These are phyloP conservation scores for Daedaleopsis nitida DNA, from an alignment of 768 basidiomycete species.

Conservation along the genomic window DNA sequence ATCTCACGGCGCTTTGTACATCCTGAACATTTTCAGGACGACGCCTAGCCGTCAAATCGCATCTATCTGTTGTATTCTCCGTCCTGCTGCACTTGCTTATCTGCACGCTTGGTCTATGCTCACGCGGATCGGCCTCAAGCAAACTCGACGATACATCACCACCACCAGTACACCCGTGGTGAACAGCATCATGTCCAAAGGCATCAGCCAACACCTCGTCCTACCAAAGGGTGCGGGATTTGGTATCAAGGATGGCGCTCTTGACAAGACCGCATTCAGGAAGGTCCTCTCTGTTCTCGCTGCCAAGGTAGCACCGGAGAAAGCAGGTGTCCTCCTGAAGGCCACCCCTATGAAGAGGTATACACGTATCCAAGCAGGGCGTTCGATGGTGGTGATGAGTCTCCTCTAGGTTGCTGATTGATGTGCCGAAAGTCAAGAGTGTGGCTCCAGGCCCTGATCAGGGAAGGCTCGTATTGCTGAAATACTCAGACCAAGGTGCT, in stretches of 20 bases:
- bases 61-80: background rate
- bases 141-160: slow-evolving; percentile 7
- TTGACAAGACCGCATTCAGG: slow-evolving; percentile 69
- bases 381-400: slow-evolving; percentile 12
- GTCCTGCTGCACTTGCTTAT: background rate
- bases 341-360: slow-evolving; percentile 63
- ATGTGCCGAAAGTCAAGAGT: slow-evolving; percentile 66
- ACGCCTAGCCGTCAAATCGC: too few relatives aligned
- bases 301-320: slow-evolving; percentile 57
- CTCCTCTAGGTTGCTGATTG: slow-evolving; percentile 56
- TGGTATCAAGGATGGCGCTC: slow-evolving; percentile 39
- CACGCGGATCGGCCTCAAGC: background rate
- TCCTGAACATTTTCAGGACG: too few relatives aligned
- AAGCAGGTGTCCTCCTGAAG: slow-evolving; percentile 58
- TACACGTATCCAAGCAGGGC: slow-evolving; percentile 21
- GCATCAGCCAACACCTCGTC: slow-evolving; percentile 40
- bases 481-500: slow-evolving; percentile 60
- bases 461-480: slow-evolving; percentile 67
- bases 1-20: too few relatives aligned
- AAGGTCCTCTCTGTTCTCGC: slow-evolving; percentile 70
- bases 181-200: slow-evolving; percentile 20
- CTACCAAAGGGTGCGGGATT: slow-evolving; percentile 44
- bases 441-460: slow-evolving; percentile 54
- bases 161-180: slow-evolving; percentile 2
- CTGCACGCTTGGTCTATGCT: background rate